Base-by-base conservation (phyloP, 1,139 yeast genomes). In the Yueomyces sp. region DNA sequence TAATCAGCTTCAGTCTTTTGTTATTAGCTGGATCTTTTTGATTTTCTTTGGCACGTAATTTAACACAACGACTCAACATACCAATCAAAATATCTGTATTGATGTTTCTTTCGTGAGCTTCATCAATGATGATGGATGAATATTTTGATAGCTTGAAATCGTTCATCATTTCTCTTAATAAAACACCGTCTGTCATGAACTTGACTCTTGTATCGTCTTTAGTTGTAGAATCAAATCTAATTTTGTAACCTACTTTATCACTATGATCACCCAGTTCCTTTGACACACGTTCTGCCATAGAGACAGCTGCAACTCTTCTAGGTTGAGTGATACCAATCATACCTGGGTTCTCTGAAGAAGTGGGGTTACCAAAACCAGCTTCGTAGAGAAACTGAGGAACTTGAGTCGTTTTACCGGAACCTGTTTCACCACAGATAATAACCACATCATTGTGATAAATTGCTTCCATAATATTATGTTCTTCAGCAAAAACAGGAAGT, bases 121-220 rank as follows among this genome's bases (percentile, higher is more conserved):
- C 99, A 67, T 93, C 99, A 47, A 93, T 85, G 33, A 93, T 74
- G 38, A 93, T 71, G 1, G 83, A 80, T 1, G 96, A 86, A 59
- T 93, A 93, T 56, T 84, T 85, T 35, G 75, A 71, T 41, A 93
- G 68, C 50, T 81, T 65, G 50, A 91, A 81, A 55, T 93, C 98
- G 0, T 76, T 68, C 80, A 91, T 81, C 81, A 93, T 78, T 62
- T 93, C 99, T 53, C 97, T 72, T 34, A 93, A 66, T 42, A 93
- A 66, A 37, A 93, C 96, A 76, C 99, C 99, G 69, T 93, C 99
- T 1, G 99, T 93, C 98, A 93, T 91, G 56, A 91, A 89, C 61
- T 93, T 93, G 61, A 93, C 61, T 3, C 84, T 82, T 0, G 98
- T 93, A 46, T 78, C 77, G 12, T 72, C 64, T 45, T 74, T 75